A percentile compares a stretch with the other conserved stretches of the same genome.
phyloP scores from a whole-genome alignment of 2,329 filamentous ascomycete genomes.

The Cladosporium sp. region DNA sequence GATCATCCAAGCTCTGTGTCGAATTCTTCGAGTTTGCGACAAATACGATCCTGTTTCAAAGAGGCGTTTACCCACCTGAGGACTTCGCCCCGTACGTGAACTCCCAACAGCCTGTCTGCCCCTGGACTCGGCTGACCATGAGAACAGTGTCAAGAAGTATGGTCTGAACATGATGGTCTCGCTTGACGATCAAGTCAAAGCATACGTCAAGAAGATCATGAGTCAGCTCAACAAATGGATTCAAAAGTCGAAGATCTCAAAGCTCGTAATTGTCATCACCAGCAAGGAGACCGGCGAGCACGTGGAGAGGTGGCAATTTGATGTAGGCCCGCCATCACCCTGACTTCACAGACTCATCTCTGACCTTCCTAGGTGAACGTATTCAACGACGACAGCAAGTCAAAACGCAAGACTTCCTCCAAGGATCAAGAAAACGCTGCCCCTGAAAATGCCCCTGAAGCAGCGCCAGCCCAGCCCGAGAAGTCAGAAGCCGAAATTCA shows the following conservation, averaged over 20 bases:
- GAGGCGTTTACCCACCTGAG: conserved; percentile 80
- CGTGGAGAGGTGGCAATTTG: conserved; percentile 97
- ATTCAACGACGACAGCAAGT: conserved; percentile 39
- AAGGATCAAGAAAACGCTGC: conserved; percentile 68
- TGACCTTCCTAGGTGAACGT: conserved; percentile 24
- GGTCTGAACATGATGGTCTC: conserved; percentile 98
- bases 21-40: conserved; percentile 99
- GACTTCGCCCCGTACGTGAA: conserved; percentile 81
- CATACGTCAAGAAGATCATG: conserved; percentile 99
- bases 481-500: conserved; percentile 95
- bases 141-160: conserved; percentile 88
- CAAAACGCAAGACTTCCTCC: conserved; percentile 28
- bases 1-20: conserved; percentile 80
- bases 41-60: conserved; percentile 95
- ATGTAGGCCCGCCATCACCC: conserved; percentile 52
- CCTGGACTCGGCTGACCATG: conserved; percentile 16
- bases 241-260: conserved; percentile 93
- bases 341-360: background rate
- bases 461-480: conserved; percentile 42
- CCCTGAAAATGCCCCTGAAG: conserved; percentile 18
- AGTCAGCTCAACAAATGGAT: conserved; percentile 97
- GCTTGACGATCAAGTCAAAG: conserved; percentile 95
- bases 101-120: background rate
- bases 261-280: conserved; percentile 93
- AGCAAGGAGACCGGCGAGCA: conserved; percentile 96